Percentiles rank a stretch among this genome's conserved stretches.
phyloP scores from a whole-genome alignment of 345 rosid genomes.

The Corchorus capsularis region DNA sequence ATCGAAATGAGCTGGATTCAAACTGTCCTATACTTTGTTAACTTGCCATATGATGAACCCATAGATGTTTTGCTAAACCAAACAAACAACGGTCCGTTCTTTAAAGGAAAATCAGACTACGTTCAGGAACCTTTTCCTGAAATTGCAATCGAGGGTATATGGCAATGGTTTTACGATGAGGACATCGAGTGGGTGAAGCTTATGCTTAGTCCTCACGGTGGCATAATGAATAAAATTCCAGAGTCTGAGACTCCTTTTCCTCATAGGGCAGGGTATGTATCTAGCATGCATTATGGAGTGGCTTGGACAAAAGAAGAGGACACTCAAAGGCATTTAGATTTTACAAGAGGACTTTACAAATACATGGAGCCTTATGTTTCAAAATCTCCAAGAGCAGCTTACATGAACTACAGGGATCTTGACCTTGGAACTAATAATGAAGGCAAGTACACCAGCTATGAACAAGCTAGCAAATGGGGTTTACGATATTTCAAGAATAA shows the following conservation, averaged over 20 bases:
- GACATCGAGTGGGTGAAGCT: not conserved
- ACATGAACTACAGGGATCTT: conserved; percentile 11
- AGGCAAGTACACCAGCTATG: not conserved
- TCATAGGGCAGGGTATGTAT: not conserved
- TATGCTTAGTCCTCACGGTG: not conserved
- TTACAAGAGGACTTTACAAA: not conserved
- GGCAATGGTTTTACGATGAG: not conserved
- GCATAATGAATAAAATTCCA: conserved; percentile 1
- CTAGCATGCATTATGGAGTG: not conserved
- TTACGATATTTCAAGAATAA: not conserved
- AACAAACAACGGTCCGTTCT: not conserved
- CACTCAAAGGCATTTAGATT: not conserved
- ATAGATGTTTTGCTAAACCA: not conserved
- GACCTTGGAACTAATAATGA: not conserved
- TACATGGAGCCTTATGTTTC: conserved; percentile 10
- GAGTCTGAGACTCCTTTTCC: conserved; percentile 2
- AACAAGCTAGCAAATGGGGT: not conserved
- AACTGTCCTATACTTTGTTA: not conserved
- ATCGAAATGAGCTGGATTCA: not conserved
- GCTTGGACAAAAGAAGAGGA: not conserved
- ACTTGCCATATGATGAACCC: not conserved
- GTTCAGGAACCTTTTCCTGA: not conserved
- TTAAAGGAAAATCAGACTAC: conserved; percentile 6
- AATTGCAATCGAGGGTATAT: not conserved
- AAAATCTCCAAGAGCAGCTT: not conserved